Evolutionary conservation across 768 basidiomycete species (phyloP).

Genomic region (Daedaleopsis nitida): DNA sequence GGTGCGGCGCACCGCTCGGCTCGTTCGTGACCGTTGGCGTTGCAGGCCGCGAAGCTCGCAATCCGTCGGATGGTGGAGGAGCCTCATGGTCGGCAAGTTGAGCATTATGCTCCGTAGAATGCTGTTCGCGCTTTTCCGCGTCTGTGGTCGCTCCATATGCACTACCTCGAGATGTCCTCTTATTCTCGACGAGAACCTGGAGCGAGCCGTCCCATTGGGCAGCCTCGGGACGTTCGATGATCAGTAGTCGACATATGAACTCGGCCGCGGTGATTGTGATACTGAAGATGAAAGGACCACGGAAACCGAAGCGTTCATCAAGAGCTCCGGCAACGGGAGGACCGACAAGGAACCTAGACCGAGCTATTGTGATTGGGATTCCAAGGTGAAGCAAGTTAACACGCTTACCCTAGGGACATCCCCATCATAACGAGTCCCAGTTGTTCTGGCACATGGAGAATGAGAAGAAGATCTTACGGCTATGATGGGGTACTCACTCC

Average conservation of each 20-base stretch:
- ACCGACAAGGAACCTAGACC: slow-evolving; percentile 34
- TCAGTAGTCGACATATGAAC: slow-evolving; percentile 37
- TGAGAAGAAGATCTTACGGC: background rate
- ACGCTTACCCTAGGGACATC: slow-evolving; percentile 37
- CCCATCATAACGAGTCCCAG: slow-evolving; percentile 43
- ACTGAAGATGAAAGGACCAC: slow-evolving; percentile 41
- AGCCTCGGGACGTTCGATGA: slow-evolving; percentile 41
- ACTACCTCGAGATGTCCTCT: background rate
- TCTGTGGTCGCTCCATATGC: slow-evolving; percentile 5
- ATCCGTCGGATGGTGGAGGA: background rate
- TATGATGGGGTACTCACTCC: slow-evolving; percentile 30
- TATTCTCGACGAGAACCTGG: slow-evolving; percentile 3
- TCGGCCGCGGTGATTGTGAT: slow-evolving; percentile 36
- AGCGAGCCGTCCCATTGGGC: slow-evolving; percentile 34
- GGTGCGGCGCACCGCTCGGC: background rate
- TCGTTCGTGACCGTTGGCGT: background rate
- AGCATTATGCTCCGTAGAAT: background rate
- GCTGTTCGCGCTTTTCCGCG: slow-evolving; percentile 7
- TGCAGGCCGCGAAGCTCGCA: background rate
- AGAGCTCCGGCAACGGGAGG: slow-evolving; percentile 43
- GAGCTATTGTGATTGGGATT: background rate
- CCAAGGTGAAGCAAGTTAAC: background rate
- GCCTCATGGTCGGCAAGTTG: background rate
- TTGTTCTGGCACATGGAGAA: slow-evolving; percentile 30
- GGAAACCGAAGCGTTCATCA: slow-evolving; percentile 37